These are phyloP conservation scores for Fusarium nematophilum DNA, from an alignment of 2,329 filamentous ascomycete genomes.

Conservation along the genomic window DNA sequence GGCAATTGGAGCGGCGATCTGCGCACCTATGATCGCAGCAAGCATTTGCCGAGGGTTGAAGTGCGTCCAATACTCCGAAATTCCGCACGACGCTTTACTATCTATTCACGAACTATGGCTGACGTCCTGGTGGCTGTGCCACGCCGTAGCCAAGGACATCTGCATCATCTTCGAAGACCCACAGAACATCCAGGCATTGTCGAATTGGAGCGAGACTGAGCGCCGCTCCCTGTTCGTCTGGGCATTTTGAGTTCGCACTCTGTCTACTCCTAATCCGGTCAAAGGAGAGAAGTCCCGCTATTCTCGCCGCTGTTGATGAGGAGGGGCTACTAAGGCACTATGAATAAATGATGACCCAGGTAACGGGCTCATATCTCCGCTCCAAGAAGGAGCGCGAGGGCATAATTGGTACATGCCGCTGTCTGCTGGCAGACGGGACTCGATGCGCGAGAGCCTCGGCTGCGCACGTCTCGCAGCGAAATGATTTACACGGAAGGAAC, in stretches of 20 bases:
- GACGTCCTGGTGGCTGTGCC: constrained; percentile 2
- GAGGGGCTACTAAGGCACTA: constrained; percentile 1
- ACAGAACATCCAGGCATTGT: neutral
- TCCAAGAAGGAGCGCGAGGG: neutral
- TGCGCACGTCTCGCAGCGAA: neutral
- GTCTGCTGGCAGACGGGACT: too few relatives aligned
- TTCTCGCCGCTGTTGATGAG: neutral
- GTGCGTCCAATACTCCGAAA: too few relatives aligned
- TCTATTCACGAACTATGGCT: too few relatives aligned
- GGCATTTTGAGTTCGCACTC: constrained; percentile 3
- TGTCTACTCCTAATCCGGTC: constrained; percentile 1
- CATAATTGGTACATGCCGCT: neutral
- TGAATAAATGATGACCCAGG: constrained; percentile 15
- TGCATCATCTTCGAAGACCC: neutral
- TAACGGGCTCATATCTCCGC: neutral
- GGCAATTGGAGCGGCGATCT: neutral
- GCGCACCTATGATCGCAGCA: too few relatives aligned
- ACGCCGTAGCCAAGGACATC: constrained; percentile 8
- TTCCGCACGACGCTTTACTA: constrained; percentile 1
- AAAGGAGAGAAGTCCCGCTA: neutral
- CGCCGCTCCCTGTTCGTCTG: constrained; percentile 1
- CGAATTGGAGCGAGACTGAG: constrained; percentile 7
- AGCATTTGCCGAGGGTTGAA: too few relatives aligned
- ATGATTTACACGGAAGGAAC: neutral
- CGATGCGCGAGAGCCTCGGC: too few relatives aligned